Evolutionary conservation across 164 flowering plant genomes (phyloP), one percentile per base, ranked within the genome.

Genomic region (Dillenia turbinata): DNA sequence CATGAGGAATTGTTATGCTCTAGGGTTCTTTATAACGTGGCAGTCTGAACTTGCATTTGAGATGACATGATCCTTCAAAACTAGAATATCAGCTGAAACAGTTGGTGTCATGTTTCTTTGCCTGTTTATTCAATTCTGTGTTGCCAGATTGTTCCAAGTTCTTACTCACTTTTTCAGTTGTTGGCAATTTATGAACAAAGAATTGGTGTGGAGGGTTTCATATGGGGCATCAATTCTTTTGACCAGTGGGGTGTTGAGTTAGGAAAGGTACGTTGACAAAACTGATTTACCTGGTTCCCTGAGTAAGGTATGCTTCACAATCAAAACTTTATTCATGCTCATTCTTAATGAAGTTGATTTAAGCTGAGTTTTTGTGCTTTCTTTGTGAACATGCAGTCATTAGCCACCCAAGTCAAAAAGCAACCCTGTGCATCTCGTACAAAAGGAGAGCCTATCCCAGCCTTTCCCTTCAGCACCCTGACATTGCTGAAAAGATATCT

Each of bases 161-260:
- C 40, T n/a, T 33, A 15, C n/a, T n/a, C n/a, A 15, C 16, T 59
- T 69, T 56, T 72, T 68, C 88, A 94, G 98, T 75, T 94, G 69
- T 66, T 94, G 78, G 97, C 96, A 48, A 86, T 91, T 47, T 91
- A 94, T 66, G 98, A 94, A 61, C 98, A 94, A 70, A 86, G 98
- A 81, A 55, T 94, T 67, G 98, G 93, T 9, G 97, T 91, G 49
- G 80, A 91, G 83, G 98, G 98, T 60, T 94, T 94, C 54, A n/a
- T 85, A 16, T 94, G 97, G 98, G 96, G 95, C 9, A 94, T 94
- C 77, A 91, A 94, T 74, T 94, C 98, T 62, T 94, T 94, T 62
- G 98, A 94, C 65, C 98, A 94, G 75, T 94, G 98, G 98, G 98
- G 98, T 55, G 97, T n/a, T n/a, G 98, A 94, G 76, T 73, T 94